These are phyloP conservation scores for Anthracocystis setariae DNA, from an alignment of 1,284 basidiomycete species.

Conservation along the genomic window DNA sequence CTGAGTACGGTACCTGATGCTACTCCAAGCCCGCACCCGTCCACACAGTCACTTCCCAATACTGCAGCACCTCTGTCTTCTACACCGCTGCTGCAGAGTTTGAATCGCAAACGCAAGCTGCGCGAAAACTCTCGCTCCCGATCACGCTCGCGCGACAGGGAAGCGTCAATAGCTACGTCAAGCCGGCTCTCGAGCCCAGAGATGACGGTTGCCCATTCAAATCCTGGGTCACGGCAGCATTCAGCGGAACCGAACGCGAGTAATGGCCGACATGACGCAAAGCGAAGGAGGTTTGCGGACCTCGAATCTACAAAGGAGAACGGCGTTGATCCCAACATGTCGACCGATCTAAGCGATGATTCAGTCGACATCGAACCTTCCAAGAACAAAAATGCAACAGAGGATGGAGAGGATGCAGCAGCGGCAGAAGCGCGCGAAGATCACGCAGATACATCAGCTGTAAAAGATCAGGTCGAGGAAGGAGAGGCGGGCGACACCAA, in stretches of 20 bases:
- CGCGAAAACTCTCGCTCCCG: slow-evolving; percentile 36
- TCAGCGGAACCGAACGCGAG: slow-evolving; percentile 17
- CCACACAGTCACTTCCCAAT: slow-evolving; percentile 27
- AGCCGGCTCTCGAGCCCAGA: slow-evolving; percentile 52
- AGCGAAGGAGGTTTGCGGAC: slow-evolving; percentile 25
- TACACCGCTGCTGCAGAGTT: slow-evolving; percentile 35
- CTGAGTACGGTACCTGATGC: slow-evolving; percentile 45
- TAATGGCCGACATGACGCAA: slow-evolving; percentile 31
- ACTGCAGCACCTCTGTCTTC: slow-evolving; percentile 33
- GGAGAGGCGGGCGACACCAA: slow-evolving; percentile 13
- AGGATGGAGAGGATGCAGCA: slow-evolving; percentile 6
- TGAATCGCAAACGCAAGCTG: slow-evolving; percentile 48
- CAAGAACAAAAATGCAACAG: not conserved
- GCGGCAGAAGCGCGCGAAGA: slow-evolving; percentile 2
- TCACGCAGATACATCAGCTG: no score
- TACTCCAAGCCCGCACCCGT: slow-evolving; percentile 42
- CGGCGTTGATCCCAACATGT: slow-evolving; percentile 22
- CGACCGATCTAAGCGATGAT: slow-evolving; percentile 44
- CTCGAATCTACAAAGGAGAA: slow-evolving; percentile 20
- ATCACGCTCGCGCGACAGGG: slow-evolving; percentile 39
- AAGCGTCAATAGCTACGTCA: slow-evolving; percentile 49
- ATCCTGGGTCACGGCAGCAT: slow-evolving; percentile 34
- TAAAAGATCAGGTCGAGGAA: slow-evolving; percentile 1
- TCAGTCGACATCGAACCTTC: slow-evolving; percentile 21
- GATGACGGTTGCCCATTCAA: slow-evolving; percentile 40